Percentiles rank a stretch among this genome's conserved stretches.
These are phyloP conservation scores for Fusarium dimerum DNA, from an alignment of 2,329 filamentous ascomycete genomes.

Conservation along the genomic window DNA sequence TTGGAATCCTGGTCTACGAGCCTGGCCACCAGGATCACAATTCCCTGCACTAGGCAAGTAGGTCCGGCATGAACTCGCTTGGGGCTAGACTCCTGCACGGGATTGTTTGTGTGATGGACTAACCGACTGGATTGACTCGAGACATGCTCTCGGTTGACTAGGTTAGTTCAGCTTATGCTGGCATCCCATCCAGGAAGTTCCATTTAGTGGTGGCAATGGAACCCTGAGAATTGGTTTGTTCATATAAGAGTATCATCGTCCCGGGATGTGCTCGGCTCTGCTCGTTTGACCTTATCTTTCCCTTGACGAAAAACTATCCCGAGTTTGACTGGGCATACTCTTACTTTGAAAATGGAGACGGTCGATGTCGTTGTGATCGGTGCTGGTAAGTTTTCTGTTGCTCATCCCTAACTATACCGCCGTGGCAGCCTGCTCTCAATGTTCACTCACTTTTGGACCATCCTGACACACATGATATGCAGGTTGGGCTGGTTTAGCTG, in stretches of 20 bases:
- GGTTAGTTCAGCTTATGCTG: too few species aligned
- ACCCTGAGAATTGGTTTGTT: background rate
- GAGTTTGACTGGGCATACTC: background rate
- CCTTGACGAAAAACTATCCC: background rate
- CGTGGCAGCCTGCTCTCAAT: background rate
- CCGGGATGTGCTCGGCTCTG: background rate
- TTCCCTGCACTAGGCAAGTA: too few species aligned
- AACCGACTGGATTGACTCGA: too few species aligned
- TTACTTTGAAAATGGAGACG: slow-evolving; percentile 39
- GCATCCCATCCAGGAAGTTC: too few species aligned
- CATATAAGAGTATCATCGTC: background rate
- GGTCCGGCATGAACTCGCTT: too few species aligned
- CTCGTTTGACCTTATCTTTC: background rate
- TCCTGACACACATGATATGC: slow-evolving; percentile 3
- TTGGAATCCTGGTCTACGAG: too few species aligned
- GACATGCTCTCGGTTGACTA: too few species aligned
- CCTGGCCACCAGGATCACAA: too few species aligned
- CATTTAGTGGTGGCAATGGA: too few species aligned
- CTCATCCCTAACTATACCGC: background rate
- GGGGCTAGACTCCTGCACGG: too few species aligned
- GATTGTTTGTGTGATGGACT: too few species aligned
- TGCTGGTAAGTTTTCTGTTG: slow-evolving; percentile 46
- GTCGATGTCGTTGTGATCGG: slow-evolving; percentile 52
- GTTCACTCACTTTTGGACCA: background rate
- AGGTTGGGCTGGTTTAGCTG: slow-evolving; percentile 55